phyloP scores from a whole-genome alignment of 495 filamentous ascomycete genomes.

The Lasiosphaeriaceae sp. region DNA sequence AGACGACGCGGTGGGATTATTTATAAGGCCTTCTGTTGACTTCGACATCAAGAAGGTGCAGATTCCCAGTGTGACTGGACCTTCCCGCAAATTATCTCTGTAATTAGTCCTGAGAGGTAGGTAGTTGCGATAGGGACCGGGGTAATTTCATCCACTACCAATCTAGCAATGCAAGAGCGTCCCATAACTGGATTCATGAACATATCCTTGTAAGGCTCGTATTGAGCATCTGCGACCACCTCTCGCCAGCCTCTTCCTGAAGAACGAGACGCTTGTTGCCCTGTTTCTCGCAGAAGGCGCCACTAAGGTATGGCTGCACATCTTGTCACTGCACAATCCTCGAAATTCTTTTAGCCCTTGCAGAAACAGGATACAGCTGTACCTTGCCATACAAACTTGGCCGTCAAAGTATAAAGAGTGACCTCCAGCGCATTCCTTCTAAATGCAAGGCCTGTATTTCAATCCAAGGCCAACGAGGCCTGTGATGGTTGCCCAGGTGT shows the following conservation, averaged over 20 bases:
- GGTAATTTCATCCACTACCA: background rate
- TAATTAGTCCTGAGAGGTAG: background rate
- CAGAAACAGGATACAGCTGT: background rate
- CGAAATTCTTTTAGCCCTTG: background rate
- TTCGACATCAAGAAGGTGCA: conserved; percentile 12
- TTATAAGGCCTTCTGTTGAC: conserved; percentile 9
- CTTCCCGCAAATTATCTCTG: background rate
- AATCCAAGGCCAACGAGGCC: background rate
- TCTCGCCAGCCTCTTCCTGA: background rate
- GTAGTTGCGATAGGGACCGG: background rate
- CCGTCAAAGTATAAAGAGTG: background rate
- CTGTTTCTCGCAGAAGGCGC: background rate
- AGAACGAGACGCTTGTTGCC: background rate
- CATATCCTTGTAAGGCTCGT: background rate
- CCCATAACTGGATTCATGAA: background rate
- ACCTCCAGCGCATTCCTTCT: background rate
- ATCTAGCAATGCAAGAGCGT: background rate
- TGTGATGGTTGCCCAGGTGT: background rate
- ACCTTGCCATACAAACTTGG: background rate
- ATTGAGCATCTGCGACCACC: background rate
- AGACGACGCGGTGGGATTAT: conserved; percentile 6
- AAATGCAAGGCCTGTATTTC: background rate
- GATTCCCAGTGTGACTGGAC: conserved; percentile 1
- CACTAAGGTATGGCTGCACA: background rate
- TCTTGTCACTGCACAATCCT: background rate